Evolutionary conservation across 352 stramenopile genomes (phyloP).

Genomic region (Phytophthora crassamura): DNA sequence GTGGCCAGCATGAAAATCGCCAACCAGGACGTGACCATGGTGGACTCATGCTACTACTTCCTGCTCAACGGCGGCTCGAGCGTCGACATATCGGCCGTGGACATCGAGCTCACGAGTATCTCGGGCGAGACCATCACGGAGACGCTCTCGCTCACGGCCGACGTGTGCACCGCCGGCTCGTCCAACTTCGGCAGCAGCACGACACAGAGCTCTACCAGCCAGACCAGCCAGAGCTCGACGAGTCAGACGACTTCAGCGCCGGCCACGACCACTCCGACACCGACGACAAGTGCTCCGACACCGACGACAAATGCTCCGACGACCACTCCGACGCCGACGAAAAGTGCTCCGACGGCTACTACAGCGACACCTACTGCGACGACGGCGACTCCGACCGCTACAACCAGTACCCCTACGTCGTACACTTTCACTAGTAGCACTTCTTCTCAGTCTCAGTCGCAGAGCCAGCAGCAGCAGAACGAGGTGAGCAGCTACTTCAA

Average conservation of each 20-base stretch:
- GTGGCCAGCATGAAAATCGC: conserved; percentile 49
- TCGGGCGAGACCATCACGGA: conserved; percentile 59
- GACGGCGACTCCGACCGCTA: too few relatives aligned
- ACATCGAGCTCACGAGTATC: conserved; percentile 59
- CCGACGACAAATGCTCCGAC: too few relatives aligned
- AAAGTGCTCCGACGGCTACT: too few relatives aligned
- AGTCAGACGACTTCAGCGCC: conserved; percentile 13
- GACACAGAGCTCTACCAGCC: conserved; percentile 19
- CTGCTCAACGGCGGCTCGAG: conserved; percentile 43
- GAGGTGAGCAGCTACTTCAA: conserved; percentile 16
- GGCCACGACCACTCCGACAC: conserved; percentile 2
- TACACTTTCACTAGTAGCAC: too few relatives aligned
- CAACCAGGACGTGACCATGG: conserved; percentile 67
- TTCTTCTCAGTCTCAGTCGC: too few relatives aligned
- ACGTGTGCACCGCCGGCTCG: conserved; percentile 48
- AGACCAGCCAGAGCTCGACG: conserved; percentile 21
- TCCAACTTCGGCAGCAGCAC: conserved; percentile 30
- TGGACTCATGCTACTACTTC: conserved; percentile 76
- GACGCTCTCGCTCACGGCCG: conserved; percentile 49
- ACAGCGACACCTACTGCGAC: too few relatives aligned
- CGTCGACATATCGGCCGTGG: conserved; percentile 43
- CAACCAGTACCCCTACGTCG: too few relatives aligned
- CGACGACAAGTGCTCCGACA: conserved; percentile 21
- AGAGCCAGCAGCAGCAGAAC: too few relatives aligned
- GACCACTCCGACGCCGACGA: too few relatives aligned